Conservation (phyloP, 1,139 yeast genomes). For the Taphrina deformans region DNA sequence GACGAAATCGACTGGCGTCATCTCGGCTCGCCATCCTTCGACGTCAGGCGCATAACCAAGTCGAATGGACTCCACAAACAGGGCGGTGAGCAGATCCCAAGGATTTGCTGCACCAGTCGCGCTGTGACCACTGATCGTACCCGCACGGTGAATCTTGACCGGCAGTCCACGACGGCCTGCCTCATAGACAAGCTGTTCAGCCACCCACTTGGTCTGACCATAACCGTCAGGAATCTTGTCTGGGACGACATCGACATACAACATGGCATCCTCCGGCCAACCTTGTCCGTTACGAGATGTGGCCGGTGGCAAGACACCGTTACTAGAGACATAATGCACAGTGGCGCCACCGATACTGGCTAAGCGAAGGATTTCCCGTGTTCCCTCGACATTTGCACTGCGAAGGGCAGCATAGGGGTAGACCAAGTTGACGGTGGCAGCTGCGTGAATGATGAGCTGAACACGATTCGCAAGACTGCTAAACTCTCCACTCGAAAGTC, state of each 20-base stretch:
- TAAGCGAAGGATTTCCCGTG: conserved; percentile 77
- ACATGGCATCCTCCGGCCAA: conserved; percentile 59
- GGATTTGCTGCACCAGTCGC: conserved; percentile 85
- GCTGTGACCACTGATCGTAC: conserved; percentile 88
- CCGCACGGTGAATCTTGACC: conserved; percentile 91
- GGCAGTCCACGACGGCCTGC: conserved; percentile 81
- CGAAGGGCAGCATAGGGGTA: conserved; percentile 87
- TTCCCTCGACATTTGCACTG: conserved; percentile 87
- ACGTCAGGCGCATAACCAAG: conserved; percentile 83
- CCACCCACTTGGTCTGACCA: conserved; percentile 97
- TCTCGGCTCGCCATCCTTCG: conserved; percentile 52
- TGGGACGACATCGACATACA: conserved; percentile 63
- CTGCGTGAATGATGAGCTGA: conserved; percentile 88
- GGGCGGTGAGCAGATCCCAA: conserved; percentile 89
- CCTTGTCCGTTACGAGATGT: conserved; percentile 16
- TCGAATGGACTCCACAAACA: conserved; percentile 91
- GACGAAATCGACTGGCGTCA: conserved; percentile 26
- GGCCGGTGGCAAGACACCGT: conserved; percentile 60
- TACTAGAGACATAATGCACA: conserved; percentile 92
- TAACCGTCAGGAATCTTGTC: conserved; percentile 79
- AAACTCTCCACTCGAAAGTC: conserved; percentile 64
- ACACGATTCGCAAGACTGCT: conserved; percentile 55
- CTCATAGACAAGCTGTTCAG: conserved; percentile 78
- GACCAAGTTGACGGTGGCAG: conserved; percentile 98
- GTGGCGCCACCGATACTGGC: conserved; percentile 74